A percentile compares a stretch with the other conserved stretches of the same genome.
phyloP scores from a whole-genome alignment of 306 rosid genomes.

The Quercus berberidifolia region DNA sequence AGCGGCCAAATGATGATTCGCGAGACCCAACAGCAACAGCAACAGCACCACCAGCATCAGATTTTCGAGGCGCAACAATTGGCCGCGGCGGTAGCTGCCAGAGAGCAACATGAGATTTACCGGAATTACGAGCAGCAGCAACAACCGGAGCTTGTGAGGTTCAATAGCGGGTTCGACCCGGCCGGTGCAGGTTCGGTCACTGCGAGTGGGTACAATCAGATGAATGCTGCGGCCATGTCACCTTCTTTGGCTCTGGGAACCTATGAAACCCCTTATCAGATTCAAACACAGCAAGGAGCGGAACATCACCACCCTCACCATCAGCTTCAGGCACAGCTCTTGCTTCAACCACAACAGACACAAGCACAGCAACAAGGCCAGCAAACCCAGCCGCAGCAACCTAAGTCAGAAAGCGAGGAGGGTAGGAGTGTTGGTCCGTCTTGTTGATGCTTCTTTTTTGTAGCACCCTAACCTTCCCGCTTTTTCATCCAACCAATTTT shows the following conservation, averaged over 20 bases:
- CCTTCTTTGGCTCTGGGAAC: conserved; percentile 74
- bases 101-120: conserved; percentile 70
- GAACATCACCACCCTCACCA: conserved; percentile 35
- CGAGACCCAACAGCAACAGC: conserved; percentile 33
- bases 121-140: conserved; percentile 46
- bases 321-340: conserved; percentile 57
- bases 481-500: conserved; percentile 30
- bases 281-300: conserved; percentile 37
- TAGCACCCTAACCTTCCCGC: conserved; percentile 24
- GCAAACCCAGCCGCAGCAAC: conserved; percentile 34
- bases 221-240: conserved; percentile 37
- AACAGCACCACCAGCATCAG: conserved; percentile 34
- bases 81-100: conserved; percentile 52
- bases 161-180: conserved; percentile 56
- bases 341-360: conserved; percentile 61
- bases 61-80: conserved; percentile 58
- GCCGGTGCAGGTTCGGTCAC: conserved; percentile 34
- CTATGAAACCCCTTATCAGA: conserved; percentile 51
- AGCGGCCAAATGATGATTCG: conserved; percentile 48
- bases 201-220: conserved; percentile 49
- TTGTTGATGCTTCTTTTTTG: conserved; percentile 36
- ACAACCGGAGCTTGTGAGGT: conserved; percentile 47
- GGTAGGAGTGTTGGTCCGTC: conserved; percentile 66
- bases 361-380: conserved; percentile 36
- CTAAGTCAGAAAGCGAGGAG: conserved; percentile 50